These are phyloP conservation scores for Penicillium sp. DNA, from an alignment of 2,329 filamentous ascomycete species.

Conservation along the genomic window DNA sequence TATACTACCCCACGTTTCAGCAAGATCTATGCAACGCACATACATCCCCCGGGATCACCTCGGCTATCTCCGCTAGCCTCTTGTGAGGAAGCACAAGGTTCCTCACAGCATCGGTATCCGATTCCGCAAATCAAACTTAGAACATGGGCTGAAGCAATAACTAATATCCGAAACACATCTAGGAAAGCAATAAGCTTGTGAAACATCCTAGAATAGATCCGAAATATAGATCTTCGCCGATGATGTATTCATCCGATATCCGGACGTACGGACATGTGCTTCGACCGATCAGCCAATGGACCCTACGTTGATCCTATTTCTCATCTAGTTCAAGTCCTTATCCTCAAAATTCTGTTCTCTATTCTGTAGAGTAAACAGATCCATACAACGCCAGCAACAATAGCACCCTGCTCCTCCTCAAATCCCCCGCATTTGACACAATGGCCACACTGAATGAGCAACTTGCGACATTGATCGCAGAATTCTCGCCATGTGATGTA, in stretches of 20 bases:
- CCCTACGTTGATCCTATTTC: neutral
- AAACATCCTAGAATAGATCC: neutral
- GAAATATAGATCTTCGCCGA: neutral
- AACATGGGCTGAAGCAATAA: no score
- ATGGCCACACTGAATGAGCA: constrained; percentile 36
- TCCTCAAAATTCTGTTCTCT: neutral
- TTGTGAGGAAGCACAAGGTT: neutral
- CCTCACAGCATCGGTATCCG: neutral
- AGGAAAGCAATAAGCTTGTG: neutral
- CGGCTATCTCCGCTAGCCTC: neutral
- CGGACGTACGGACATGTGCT: constrained; percentile 25
- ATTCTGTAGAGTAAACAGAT: neutral
- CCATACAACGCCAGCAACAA: neutral
- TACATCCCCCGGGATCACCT: neutral
- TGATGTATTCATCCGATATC: constrained; percentile 17
- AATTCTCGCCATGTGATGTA: constrained; percentile 48
- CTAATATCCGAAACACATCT: neutral
- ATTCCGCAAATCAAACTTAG: neutral
- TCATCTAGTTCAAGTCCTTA: neutral
- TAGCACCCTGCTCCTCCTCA: neutral
- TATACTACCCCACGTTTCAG: neutral
- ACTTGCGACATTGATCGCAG: constrained; percentile 29
- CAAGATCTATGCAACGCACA: neutral
- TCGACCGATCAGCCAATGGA: neutral
- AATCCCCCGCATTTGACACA: constrained; percentile 19